Evolutionary conservation across 2,329 filamentous ascomycete species (phyloP).

Genomic region (Onygena corvina): DNA sequence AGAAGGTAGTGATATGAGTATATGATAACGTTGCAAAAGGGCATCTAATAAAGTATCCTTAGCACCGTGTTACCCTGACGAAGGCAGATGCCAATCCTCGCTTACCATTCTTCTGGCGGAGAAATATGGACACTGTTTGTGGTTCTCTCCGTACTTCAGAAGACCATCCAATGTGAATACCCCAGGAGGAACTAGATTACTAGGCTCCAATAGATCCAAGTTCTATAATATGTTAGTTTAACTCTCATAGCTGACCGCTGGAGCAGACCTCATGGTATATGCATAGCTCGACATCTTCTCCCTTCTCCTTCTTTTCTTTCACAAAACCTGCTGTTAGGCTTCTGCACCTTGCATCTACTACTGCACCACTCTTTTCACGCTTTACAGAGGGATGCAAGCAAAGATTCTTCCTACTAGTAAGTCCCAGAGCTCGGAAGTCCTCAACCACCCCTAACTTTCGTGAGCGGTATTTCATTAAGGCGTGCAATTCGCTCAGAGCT

Average conservation of each 20-base stretch:
- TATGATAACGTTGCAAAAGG: slow-evolving; percentile 98
- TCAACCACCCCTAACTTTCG: slow-evolving; percentile 82
- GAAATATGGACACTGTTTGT: slow-evolving; percentile 97
- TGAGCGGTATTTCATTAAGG: slow-evolving; percentile 85
- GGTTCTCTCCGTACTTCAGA: slow-evolving; percentile 77
- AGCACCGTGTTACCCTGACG: slow-evolving; percentile 12
- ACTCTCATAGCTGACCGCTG: background rate
- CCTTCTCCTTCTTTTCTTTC: slow-evolving; percentile 91
- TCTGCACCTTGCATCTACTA: slow-evolving; percentile 92
- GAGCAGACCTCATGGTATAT: slow-evolving; percentile 74
- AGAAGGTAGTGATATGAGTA: slow-evolving; percentile 98
- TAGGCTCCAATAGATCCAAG: slow-evolving; percentile 82
- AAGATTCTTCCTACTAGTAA: slow-evolving; percentile 94
- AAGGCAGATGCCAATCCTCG: background rate
- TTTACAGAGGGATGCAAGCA: slow-evolving; percentile 95
- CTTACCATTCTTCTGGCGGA: slow-evolving; percentile 82
- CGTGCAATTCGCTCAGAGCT: slow-evolving; percentile 79
- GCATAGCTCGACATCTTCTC: slow-evolving; percentile 88
- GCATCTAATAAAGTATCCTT: slow-evolving; percentile 53
- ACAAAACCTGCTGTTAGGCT: slow-evolving; percentile 94
- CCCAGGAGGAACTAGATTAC: slow-evolving; percentile 86
- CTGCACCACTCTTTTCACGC: slow-evolving; percentile 82
- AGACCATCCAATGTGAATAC: slow-evolving; percentile 92
- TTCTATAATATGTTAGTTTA: slow-evolving; percentile 45
- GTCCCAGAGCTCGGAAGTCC: slow-evolving; percentile 80